phyloP scores from a whole-genome alignment of 768 basidiomycete species.

The Paxillus involutus region DNA sequence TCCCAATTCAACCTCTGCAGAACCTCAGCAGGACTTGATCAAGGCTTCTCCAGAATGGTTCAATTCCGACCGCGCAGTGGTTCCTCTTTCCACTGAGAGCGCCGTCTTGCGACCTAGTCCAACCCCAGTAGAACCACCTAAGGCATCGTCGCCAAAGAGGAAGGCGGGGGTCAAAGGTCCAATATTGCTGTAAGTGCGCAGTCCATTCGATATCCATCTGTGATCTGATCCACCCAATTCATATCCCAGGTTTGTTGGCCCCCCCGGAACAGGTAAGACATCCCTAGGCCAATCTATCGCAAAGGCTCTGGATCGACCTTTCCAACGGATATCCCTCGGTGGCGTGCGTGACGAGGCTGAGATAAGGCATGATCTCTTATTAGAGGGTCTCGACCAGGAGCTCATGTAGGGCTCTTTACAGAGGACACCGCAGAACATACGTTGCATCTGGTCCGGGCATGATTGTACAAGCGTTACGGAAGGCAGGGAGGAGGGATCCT shows the following conservation, averaged over 20 bases:
- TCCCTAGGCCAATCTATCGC: constrained; percentile 90
- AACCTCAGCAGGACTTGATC: constrained; percentile 16
- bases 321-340: constrained; percentile 89
- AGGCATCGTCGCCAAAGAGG: constrained; percentile 6
- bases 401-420: constrained; percentile 9
- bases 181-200: constrained; percentile 55
- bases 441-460: constrained; percentile 86
- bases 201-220: neutral
- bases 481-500: constrained; percentile 77
- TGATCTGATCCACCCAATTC: neutral
- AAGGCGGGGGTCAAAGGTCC: constrained; percentile 63
- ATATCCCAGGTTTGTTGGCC: constrained; percentile 71
- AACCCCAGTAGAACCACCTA: constrained; percentile 2
- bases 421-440: constrained; percentile 79
- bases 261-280: constrained; percentile 90
- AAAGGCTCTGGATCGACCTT: constrained; percentile 77
- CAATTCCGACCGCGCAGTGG: constrained; percentile 22
- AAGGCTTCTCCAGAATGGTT: constrained; percentile 20
- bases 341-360: constrained; percentile 93
- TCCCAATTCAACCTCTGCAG: neutral
- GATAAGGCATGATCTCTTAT: constrained; percentile 41
- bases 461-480: constrained; percentile 84
- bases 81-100: constrained; percentile 13
- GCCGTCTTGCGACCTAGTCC: constrained; percentile 11
- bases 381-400: constrained; percentile 5